Base-by-base conservation (phyloP, 495 filamentous ascomycete species). In the Umbilicaria muhlenbergii region DNA sequence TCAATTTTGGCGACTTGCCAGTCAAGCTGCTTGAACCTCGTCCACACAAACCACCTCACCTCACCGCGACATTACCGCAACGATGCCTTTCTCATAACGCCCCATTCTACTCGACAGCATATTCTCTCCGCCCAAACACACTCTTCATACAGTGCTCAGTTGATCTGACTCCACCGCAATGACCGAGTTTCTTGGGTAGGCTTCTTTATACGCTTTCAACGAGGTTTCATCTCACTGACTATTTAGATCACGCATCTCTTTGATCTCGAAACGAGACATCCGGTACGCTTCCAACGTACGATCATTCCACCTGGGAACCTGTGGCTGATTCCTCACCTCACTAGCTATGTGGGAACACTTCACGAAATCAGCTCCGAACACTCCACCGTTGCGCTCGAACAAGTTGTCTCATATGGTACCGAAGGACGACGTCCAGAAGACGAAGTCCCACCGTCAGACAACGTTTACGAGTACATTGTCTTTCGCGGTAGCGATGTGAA, bases 401-500 rank as follows among this genome's bases (percentile, higher is more conserved):
- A 91, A 67, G 91, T 99, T 56, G 73, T 77, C 36, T 94, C 88
- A 1, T 91, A 75, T 58, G 91, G 91, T 46, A 94, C 89, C 12
- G 91, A 99, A 68, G 86, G 86, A 34, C 82, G 91, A 41, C 79
- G 77, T 55, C 83, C 81, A 6, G 71, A 74, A 6, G 81, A 91
- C 33, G 86, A 93, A 62, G 78, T 94, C 34, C 64, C 81, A 17
- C 71, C 83, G 6, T 88, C 85, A 0, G 75, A 83, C 42, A 80
- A 79, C 51, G 67, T 95, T 53, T 99, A 95, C 66, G 92, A 96
- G 58, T 96, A 99, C 69, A 95, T 99, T 54, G 89, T 99, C 47
- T 99, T 99, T 60, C 83, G 89, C 38, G 91, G 92, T 42, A 94
- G 86, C 60, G 91, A 99, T 70, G 91, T 99, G 56, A 96, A 96